Percentiles rank a stretch among this genome's conserved stretches.
Evolutionary conservation across 208 protist genomes (phyloP).

Genomic region (Acanthamoeba polyphaga): DNA sequence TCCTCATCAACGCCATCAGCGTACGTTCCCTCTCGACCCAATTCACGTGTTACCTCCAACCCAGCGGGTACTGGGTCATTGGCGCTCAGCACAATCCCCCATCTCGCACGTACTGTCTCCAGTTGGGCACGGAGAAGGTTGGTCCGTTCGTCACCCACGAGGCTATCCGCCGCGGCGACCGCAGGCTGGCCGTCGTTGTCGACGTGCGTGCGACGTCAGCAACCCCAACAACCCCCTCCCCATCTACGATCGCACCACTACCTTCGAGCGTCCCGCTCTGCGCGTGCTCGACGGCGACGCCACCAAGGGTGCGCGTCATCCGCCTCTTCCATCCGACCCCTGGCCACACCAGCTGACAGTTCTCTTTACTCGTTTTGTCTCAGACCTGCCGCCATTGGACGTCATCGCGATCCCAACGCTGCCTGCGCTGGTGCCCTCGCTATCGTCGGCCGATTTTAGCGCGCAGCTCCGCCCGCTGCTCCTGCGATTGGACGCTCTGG

Average conservation of each 20-base stretch:
- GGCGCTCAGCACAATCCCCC: neutral
- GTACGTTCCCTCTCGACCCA: constrained; percentile 85
- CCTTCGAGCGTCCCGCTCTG: constrained; percentile 84
- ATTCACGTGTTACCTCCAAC: neutral
- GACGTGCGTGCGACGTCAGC: constrained; percentile 90
- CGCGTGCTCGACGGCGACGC: constrained; percentile 74
- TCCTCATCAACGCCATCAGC: constrained; percentile 91
- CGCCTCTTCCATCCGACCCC: neutral
- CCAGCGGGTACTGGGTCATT: neutral
- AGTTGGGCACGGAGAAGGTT: constrained; percentile 45
- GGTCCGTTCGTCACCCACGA: constrained; percentile 63
- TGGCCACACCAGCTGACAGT: too few relatives aligned
- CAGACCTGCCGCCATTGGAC: constrained; percentile 75
- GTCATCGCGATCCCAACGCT: constrained; percentile 90
- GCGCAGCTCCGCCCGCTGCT: constrained; percentile 79
- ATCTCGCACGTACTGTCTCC: too few relatives aligned
- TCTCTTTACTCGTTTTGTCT: neutral
- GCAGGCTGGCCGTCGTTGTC: constrained; percentile 80
- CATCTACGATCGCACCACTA: constrained; percentile 86
- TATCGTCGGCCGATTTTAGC: constrained; percentile 83
- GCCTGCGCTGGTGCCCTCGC: constrained; percentile 86
- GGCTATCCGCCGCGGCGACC: constrained; percentile 26
- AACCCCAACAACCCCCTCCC: constrained; percentile 90
- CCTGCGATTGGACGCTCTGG: constrained; percentile 57
- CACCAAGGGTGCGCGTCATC: neutral